Percentiles rank a stretch among this genome's conserved stretches.
Evolutionary conservation across 2,329 filamentous ascomycete genomes (phyloP).

Genomic region (Exophiala aquamarina): DNA sequence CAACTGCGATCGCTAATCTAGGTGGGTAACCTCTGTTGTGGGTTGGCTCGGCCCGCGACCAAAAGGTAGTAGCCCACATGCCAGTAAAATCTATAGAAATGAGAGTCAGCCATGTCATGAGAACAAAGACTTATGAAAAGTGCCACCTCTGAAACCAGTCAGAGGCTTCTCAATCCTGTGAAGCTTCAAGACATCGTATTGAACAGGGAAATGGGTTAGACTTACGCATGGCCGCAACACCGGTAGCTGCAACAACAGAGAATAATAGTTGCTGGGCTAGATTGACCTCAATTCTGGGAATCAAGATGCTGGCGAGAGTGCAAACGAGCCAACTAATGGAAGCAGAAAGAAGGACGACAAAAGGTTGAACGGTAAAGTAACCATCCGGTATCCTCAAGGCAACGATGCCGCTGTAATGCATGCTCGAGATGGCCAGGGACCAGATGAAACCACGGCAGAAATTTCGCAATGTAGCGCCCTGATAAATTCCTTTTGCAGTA

Average conservation of each 20-base stretch:
- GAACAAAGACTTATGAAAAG: too few species aligned
- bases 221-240: constrained; percentile 35
- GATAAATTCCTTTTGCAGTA: constrained; percentile 24
- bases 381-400: constrained; percentile 34
- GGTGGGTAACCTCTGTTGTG: constrained; percentile 33
- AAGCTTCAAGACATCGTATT: too few species aligned
- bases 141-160: too few species aligned
- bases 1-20: constrained; percentile 32
- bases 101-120: too few species aligned
- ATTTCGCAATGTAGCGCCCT: constrained; percentile 28
- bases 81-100: constrained; percentile 31
- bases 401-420: constrained; percentile 36
- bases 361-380: constrained; percentile 28
- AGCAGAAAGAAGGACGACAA: constrained; percentile 32
- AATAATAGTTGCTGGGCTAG: constrained; percentile 35
- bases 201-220: too few species aligned
- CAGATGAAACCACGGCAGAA: constrained; percentile 34
- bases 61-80: constrained; percentile 34
- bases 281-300: constrained; percentile 35
- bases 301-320: constrained; percentile 33
- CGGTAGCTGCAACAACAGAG: constrained; percentile 32
- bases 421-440: constrained; percentile 35
- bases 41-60: constrained; percentile 28
- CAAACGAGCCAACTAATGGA: constrained; percentile 37
- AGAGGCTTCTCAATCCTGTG: too few species aligned